A percentile compares a stretch with the other conserved stretches of the same genome.
Evolutionary conservation across 805 yeast species (phyloP).

Genomic region (Candida rishiriensis): DNA sequence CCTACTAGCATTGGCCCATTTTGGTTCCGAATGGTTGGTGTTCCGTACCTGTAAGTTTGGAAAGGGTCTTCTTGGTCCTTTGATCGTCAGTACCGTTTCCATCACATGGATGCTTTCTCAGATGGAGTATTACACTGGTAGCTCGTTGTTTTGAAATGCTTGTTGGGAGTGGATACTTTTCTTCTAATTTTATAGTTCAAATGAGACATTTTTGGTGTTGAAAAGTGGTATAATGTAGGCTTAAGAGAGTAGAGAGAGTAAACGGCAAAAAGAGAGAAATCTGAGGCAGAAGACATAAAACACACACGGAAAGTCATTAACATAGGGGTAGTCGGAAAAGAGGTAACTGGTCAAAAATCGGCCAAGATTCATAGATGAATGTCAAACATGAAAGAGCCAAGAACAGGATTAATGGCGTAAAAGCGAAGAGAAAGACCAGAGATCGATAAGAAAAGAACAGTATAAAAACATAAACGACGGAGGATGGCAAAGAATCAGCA

Average conservation of each 20-base stretch:
- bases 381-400: too few relatives aligned
- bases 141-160: too few relatives aligned
- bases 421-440: too few relatives aligned
- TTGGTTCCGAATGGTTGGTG: conserved; percentile 74
- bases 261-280: background rate
- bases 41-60: conserved; percentile 80
- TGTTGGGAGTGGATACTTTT: background rate
- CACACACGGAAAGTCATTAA: too few relatives aligned
- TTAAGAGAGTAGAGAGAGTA: background rate
- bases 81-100: conserved; percentile 71
- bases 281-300: too few relatives aligned
- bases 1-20: conserved; percentile 79
- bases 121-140: conserved; percentile 50
- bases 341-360: too few relatives aligned
- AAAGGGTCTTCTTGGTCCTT: conserved; percentile 85
- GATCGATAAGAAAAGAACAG: too few relatives aligned
- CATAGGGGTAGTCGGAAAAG: too few relatives aligned
- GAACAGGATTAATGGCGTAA: too few relatives aligned
- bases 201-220: background rate
- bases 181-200: background rate
- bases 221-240: background rate
- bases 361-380: too few relatives aligned
- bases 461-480: too few relatives aligned
- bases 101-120: conserved; percentile 77
- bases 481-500: too few relatives aligned